Evolutionary conservation across 306 rosid species (phyloP).

Genomic region (Calophaca sinica): DNA sequence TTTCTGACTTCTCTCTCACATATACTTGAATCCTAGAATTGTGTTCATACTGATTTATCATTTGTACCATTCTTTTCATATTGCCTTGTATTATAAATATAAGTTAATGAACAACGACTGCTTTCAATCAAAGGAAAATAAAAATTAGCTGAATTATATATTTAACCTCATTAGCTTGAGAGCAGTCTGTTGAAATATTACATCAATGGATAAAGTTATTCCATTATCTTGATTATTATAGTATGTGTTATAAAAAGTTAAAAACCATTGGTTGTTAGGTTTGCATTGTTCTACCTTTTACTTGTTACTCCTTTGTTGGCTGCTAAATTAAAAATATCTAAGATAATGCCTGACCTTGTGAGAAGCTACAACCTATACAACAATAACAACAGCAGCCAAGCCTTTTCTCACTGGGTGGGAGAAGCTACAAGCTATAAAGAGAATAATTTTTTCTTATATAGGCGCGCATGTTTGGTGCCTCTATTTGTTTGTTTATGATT

Average conservation of each 20-base stretch:
- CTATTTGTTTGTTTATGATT: constrained; percentile 12
- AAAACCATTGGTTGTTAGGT: not conserved
- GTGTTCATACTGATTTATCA: not conserved
- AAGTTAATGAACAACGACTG: not conserved
- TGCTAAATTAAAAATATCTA: not conserved
- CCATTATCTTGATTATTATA: not conserved
- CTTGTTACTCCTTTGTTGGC: constrained; percentile 14
- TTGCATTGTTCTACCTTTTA: constrained; percentile 5
- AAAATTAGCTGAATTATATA: not conserved
- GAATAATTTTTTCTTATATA: constrained; percentile 10
- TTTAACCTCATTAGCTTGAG: not conserved
- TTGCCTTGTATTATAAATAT: not conserved
- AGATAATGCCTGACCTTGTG: not conserved
- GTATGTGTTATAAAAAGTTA: not conserved
- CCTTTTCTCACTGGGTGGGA: not conserved
- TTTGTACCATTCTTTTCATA: not conserved
- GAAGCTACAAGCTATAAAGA: not conserved
- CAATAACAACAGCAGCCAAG: not conserved
- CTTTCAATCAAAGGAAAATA: not conserved
- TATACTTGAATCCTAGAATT: not conserved
- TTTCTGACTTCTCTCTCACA: not conserved
- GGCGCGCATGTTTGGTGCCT: not conserved
- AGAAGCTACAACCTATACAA: not conserved
- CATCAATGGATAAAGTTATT: not conserved
- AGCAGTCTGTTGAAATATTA: not conserved